Evolutionary conservation across 1,139 yeast species (phyloP).

Genomic region (Sugiyamaella paludigena): DNA sequence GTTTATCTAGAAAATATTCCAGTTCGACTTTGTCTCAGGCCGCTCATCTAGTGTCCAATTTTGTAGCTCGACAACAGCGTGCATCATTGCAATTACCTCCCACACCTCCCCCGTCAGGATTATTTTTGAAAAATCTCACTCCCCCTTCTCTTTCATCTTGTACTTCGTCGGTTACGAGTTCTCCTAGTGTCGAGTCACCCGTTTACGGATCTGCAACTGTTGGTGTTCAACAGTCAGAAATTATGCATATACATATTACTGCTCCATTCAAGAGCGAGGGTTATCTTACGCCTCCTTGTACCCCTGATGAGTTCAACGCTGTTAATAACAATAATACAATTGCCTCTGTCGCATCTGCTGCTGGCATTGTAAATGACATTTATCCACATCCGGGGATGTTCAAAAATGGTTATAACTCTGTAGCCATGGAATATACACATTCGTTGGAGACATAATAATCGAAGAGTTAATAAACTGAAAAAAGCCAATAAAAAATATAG

Average conservation of each 20-base stretch:
- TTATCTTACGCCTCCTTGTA: constrained; percentile 36
- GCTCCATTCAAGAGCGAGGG: constrained; percentile 21
- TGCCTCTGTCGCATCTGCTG: constrained; percentile 6
- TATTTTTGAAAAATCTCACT: constrained; percentile 6
- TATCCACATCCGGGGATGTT: constrained; percentile 4
- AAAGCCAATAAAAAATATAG: too few relatives aligned
- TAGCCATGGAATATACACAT: constrained; percentile 14
- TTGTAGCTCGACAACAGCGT: constrained; percentile 26
- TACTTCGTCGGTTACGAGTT: constrained; percentile 13
- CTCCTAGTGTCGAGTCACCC: constrained; percentile 13
- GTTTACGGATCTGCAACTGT: constrained; percentile 4
- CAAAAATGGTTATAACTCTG: constrained; percentile 1
- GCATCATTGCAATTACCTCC: constrained; percentile 22
- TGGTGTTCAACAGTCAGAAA: constrained; percentile 1
- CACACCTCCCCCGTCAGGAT: constrained; percentile 25
- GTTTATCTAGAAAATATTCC: constrained; percentile 40
- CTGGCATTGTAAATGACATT: background rate
- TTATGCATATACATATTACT: constrained; percentile 14
- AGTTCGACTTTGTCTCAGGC: constrained; percentile 31
- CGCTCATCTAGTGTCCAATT: constrained; percentile 32
- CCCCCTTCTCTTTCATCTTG: constrained; percentile 11
- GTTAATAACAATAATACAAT: constrained; percentile 8
- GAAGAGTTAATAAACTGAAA: too few relatives aligned
- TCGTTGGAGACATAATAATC: constrained; percentile 11
- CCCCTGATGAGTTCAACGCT: constrained; percentile 29